Evolutionary conservation across 768 basidiomycete genomes (phyloP), one percentile per base, ranked within the genome.

Genomic region (Leccinum incarnatum): DNA sequence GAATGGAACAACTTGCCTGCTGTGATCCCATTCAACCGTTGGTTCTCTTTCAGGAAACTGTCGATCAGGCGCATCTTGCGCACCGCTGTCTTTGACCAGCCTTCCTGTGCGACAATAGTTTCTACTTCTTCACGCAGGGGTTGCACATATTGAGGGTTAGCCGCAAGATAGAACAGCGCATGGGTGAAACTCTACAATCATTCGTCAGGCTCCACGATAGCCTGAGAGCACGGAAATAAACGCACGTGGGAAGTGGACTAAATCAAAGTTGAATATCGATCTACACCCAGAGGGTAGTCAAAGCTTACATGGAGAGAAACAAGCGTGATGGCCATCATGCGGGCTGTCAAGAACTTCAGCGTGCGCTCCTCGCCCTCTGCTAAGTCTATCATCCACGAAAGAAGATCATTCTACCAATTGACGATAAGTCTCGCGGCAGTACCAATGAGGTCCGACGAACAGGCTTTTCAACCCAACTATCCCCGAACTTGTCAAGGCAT

Each of bases 261-360:
- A 14, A 14, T 14, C 27, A 34, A 30, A 48, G 19, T 10, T 14
- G 29, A 23, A 9, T 8, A 40, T 40, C 8, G 3, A 42, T 42
- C n/a, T 42, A 42, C n/a, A 10, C 17, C 7, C 40, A 42, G 37
- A 42, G 14, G 14, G 15, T 21, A 19, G 25, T 3, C 10, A 5
- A 17, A 7, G 46, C 65, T 21, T 29, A 72, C 72, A 48, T 63
- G 67, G 17, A 55, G 21, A 11, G 45, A 42, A 10, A 27, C 42
- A 27, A 54, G 46, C 14, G 45, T 17, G 10, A 46, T n/a, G 12
- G 12, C 15, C n/a, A 54, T 8, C 4, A 54, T 11, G 15, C 53
- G 51, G 6, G 3, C 4, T 2, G 52, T 50, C 55, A 57, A 57
- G 12, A 5, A 11, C 14, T 29, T 8, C 15, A 23, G 3, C 1